Percentiles rank a stretch among this genome's conserved stretches.
Evolutionary conservation across 768 basidiomycete genomes (phyloP).

Genomic region (Mycena vitilis): DNA sequence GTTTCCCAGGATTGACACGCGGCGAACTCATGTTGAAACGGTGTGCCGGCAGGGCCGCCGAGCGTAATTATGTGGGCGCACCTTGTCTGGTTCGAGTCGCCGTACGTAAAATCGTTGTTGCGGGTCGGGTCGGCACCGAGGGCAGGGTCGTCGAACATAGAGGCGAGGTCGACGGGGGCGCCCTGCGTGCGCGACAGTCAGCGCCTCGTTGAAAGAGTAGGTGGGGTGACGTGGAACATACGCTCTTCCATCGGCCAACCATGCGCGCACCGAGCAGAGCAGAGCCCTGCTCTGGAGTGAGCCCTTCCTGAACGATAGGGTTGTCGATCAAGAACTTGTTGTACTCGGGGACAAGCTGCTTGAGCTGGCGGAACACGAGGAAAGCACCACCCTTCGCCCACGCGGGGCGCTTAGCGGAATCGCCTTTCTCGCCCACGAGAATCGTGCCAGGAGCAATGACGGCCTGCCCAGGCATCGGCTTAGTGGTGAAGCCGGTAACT

Average conservation of each 20-base stretch:
- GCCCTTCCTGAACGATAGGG: conserved; percentile 49
- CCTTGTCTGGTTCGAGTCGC: conserved; percentile 16
- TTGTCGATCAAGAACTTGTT: conserved; percentile 56
- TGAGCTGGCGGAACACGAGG: conserved; percentile 41
- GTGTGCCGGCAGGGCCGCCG: too few relatives aligned
- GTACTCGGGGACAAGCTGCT: conserved; percentile 47
- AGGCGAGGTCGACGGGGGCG: conserved; percentile 25
- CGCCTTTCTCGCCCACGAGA: conserved; percentile 41
- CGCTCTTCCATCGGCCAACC: conserved; percentile 68
- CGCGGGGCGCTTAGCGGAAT: conserved; percentile 33
- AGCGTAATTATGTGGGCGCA: not conserved
- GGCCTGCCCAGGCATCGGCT: conserved; percentile 30
- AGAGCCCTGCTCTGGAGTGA: conserved; percentile 54
- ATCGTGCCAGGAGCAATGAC: conserved; percentile 34
- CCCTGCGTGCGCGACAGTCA: conserved; percentile 11
- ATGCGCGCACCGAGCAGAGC: conserved; percentile 65
- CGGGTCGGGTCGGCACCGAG: conserved; percentile 27
- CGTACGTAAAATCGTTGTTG: conserved; percentile 30
- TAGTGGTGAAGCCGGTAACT: conserved; percentile 27
- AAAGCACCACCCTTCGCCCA: conserved; percentile 47
- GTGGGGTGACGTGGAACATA: conserved; percentile 36
- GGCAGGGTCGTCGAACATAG: conserved; percentile 17
- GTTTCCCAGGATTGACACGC: too few relatives aligned
- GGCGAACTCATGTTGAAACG: too few relatives aligned
- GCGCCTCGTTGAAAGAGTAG: not conserved